Conservation (phyloP, 202 grass and related monocot genomes). For the Saccharum hybrid region DNA sequence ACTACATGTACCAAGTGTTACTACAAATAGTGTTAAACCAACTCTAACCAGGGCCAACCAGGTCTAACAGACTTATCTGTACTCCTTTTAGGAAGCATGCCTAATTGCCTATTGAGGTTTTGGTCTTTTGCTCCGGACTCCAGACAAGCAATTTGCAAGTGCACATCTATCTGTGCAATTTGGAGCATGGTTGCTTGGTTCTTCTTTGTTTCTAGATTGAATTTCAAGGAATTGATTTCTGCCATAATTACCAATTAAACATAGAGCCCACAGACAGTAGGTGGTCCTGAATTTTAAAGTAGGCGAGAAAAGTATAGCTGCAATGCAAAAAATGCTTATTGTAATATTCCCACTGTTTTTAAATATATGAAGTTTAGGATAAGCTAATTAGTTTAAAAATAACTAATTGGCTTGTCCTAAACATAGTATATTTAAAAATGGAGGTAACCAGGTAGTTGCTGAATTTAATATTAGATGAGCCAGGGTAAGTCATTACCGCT, state of each 20-base stretch:
- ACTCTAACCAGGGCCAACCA: background rate
- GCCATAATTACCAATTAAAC: background rate
- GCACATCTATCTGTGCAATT: conserved; percentile 15
- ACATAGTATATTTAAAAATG: background rate
- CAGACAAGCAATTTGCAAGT: conserved; percentile 5
- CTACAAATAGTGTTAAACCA: background rate
- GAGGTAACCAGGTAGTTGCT: background rate
- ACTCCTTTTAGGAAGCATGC: conserved; percentile 3
- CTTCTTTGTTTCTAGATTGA: background rate
- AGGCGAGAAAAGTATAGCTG: background rate
- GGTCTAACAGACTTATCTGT: background rate
- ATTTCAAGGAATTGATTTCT: conserved; percentile 23
- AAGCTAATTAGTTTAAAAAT: background rate
- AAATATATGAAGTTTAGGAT: background rate
- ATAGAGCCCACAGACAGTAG: background rate
- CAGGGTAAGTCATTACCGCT: background rate
- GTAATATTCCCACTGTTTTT: background rate
- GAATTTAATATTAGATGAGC: background rate
- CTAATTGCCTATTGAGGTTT: background rate
- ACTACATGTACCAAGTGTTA: too few species aligned
- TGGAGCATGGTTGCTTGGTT: conserved; percentile 14
- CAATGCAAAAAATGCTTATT: background rate
- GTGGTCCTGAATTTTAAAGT: background rate
- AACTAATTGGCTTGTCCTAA: background rate
- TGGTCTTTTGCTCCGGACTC: background rate